Conservation (phyloP, 2,329 filamentous ascomycete genomes). For the Sporothrix euskadiensis region DNA sequence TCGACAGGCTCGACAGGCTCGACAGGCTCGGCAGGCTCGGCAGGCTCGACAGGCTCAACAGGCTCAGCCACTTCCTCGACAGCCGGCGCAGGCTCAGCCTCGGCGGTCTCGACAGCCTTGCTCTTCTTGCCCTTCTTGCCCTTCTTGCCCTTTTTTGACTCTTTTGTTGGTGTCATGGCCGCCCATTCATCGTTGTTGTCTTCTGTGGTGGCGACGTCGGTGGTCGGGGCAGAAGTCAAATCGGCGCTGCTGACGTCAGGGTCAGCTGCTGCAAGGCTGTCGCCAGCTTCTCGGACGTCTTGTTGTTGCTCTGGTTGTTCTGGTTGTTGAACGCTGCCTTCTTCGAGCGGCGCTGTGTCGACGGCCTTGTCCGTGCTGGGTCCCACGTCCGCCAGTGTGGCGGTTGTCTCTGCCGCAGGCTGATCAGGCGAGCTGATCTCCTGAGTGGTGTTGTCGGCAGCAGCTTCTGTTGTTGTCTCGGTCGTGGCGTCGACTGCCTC, state of each 20-base stretch:
- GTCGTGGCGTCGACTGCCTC: not conserved
- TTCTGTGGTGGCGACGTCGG: not conserved
- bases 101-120: conserved; percentile 18
- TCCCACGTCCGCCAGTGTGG: not conserved
- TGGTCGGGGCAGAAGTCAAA: not conserved
- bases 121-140: conserved; percentile 25
- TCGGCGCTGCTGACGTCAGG: conserved; percentile 14
- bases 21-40: not conserved
- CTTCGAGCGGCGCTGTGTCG: not conserved
- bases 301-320: not conserved
- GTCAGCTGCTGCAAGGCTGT: conserved; percentile 28
- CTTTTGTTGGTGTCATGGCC: not conserved
- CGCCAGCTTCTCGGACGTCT: conserved; percentile 20
- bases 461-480: not conserved
- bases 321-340: not conserved
- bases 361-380: not conserved
- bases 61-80: not conserved
- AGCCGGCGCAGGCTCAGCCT: not conserved
- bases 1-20: not conserved
- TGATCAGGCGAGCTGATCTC: conserved; percentile 20
- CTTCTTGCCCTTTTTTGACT: conserved; percentile 23
- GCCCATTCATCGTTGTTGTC: not conserved
- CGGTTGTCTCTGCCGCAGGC: conserved; percentile 8
- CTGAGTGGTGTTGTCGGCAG: not conserved
- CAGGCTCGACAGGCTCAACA: not conserved